A percentile compares a stretch with the other conserved stretches of the same genome.
These are phyloP conservation scores for Albifimbria verrucaria DNA, from an alignment of 2,329 filamentous ascomycete genomes.

Conservation along the genomic window DNA sequence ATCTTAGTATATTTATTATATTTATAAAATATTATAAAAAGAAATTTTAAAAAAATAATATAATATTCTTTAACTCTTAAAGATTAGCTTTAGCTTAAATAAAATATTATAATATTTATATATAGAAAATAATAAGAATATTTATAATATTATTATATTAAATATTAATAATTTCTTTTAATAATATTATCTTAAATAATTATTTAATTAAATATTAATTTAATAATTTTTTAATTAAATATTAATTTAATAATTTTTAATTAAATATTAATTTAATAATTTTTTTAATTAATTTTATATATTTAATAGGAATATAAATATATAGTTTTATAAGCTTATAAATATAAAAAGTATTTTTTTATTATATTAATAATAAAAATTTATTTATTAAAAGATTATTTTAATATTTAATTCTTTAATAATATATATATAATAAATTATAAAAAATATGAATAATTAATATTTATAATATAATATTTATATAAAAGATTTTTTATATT, in stretches of 20 bases:
- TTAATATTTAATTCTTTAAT: not conserved
- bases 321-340: constrained; percentile 4
- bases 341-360: constrained; percentile 1
- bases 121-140: not conserved
- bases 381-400: constrained; percentile 3
- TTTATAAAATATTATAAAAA: not conserved
- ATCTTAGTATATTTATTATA: not conserved
- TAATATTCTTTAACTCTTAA: not conserved
- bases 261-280: not conserved
- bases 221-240: constrained; percentile 1
- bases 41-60: not conserved
- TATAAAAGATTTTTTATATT: not conserved
- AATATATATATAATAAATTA: not conserved
- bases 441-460: not conserved
- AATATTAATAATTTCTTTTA: not conserved
- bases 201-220: not conserved
- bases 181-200: not conserved
- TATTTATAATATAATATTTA: not conserved
- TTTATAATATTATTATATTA: not conserved
- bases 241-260: not conserved
- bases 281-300: constrained; percentile 1
- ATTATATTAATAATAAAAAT: not conserved
- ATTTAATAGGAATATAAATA: not conserved
- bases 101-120: not conserved
- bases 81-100: not conserved